Evolutionary conservation across 257 asterid genomes (phyloP), one percentile per base, ranked within the genome.

Genomic region (Rhazya stricta): DNA sequence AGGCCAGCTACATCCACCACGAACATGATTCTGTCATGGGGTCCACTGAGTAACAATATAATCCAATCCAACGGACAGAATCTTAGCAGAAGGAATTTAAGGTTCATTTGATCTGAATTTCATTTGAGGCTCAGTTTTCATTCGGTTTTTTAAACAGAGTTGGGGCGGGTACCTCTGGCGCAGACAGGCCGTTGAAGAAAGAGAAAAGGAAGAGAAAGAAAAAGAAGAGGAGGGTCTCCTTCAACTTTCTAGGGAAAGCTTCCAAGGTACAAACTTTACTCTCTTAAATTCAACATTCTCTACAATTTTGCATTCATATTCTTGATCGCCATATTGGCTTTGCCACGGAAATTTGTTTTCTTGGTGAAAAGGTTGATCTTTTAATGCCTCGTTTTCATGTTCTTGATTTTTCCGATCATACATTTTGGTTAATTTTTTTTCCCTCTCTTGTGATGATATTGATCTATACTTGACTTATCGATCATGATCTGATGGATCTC

Each of bases 11-110:
- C 56, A 75, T 76, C 79, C 81, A 81, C 85, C 84, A 27, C 57
- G 78, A 37, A 56, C 66, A 77, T 79, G 86, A 82, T 74, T 87
- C 86, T 76, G 88, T 83, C 84, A 77, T 85, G 89, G 87, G 88
- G 63, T 46, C 90, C 91, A 75, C 85, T 66, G 65, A 50, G 67
- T 11, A 37, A 36, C 73, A 34, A 66, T 19, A 54, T 62, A 75
- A 39, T 67, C 54, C 39, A 62, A 61, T 73, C 76, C 81, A 72
- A 86, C 91, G 89, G 90, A 84, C 76, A 21, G 15, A 83, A 84
- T 84, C 72, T 67, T 60, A 30, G 7, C 48, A 34, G 29, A 62
- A 46, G 54, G 80, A 85, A 85, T 83, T 87, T 80, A 82, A 80
- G 86, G 84, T 76, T 75, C 76, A 83, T 79, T 82, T 83, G 62